Evolutionary conservation across 2,329 filamentous ascomycete genomes (phyloP).

Genomic region (Berkeleyomyces basicola): DNA sequence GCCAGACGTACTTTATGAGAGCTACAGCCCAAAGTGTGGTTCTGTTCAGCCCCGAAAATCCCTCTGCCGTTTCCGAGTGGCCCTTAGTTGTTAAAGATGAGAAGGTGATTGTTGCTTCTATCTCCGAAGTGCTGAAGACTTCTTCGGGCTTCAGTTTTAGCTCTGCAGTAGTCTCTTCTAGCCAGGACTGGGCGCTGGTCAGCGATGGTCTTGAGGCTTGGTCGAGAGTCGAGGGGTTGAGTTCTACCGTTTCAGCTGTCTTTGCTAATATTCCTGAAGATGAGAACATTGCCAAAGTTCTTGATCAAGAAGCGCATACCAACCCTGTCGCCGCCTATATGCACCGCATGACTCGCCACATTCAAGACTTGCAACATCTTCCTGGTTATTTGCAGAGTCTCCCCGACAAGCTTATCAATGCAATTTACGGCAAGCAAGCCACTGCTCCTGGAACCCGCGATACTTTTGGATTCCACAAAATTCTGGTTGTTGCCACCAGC

Average conservation of each 20-base stretch:
- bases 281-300: conserved; percentile 59
- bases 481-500: conserved; percentile 63
- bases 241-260: conserved; percentile 60
- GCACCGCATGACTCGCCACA: conserved; percentile 69
- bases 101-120: conserved; percentile 44
- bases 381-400: conserved; percentile 56
- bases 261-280: conserved; percentile 64
- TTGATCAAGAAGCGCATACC: conserved; percentile 74
- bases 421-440: conserved; percentile 39
- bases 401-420: conserved; percentile 50
- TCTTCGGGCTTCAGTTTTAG: conserved; percentile 50
- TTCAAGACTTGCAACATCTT: conserved; percentile 59
- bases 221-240: conserved; percentile 67
- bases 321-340: conserved; percentile 69
- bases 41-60: conserved; percentile 59
- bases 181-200: conserved; percentile 61
- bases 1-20: conserved; percentile 79
- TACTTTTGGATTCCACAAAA: conserved; percentile 76
- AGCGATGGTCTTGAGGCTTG: conserved; percentile 69
- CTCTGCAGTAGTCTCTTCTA: conserved; percentile 42
- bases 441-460: conserved; percentile 36
- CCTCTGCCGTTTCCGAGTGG: conserved; percentile 65
- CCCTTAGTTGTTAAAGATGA: conserved; percentile 30
- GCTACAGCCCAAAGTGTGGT: conserved; percentile 58
- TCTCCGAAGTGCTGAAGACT: conserved; percentile 70